These are phyloP conservation scores for Sesbania bispinosa DNA, from an alignment of 306 rosid species.

Conservation along the genomic window DNA sequence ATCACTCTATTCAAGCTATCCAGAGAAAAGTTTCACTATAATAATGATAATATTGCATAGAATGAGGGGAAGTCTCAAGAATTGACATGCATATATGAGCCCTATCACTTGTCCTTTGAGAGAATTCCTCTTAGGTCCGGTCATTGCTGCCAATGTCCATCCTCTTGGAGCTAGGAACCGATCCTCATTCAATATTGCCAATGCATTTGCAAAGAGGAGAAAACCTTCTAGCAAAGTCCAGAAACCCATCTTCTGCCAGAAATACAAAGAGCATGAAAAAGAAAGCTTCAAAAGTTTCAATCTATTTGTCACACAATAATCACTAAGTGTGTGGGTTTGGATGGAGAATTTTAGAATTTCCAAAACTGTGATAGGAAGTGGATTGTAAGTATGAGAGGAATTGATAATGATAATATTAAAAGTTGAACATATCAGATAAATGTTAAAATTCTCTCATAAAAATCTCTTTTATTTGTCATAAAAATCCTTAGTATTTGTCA, in stretches of 20 bases:
- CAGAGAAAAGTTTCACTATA: conserved; percentile 50
- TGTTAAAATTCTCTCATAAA: too few species aligned
- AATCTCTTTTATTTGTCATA: too few species aligned
- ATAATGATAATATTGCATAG: conserved; percentile 50
- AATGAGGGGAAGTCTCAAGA: conserved; percentile 70
- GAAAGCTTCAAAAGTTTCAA: background rate
- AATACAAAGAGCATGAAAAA: background rate
- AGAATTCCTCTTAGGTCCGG: conserved; percentile 51
- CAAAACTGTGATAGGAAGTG: too few species aligned
- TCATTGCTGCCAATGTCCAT: conserved; percentile 62
- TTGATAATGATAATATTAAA: too few species aligned
- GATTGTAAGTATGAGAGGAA: too few species aligned
- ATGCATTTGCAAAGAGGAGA: conserved; percentile 64
- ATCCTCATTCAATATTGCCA: conserved; percentile 89
- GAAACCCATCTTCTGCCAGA: conserved; percentile 54
- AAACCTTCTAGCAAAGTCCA: conserved; percentile 74
- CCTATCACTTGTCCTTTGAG: conserved; percentile 71
- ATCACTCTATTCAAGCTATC: conserved; percentile 35
- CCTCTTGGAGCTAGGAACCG: conserved; percentile 80
- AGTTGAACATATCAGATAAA: too few species aligned
- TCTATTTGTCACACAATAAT: background rate
- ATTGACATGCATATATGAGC: conserved; percentile 68
- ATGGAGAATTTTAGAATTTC: too few species aligned
- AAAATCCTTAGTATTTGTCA: too few species aligned
- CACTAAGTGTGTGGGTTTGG: too few species aligned